Conservation (phyloP, 129 eudicot species). For the Flaveria trinervia region DNA sequence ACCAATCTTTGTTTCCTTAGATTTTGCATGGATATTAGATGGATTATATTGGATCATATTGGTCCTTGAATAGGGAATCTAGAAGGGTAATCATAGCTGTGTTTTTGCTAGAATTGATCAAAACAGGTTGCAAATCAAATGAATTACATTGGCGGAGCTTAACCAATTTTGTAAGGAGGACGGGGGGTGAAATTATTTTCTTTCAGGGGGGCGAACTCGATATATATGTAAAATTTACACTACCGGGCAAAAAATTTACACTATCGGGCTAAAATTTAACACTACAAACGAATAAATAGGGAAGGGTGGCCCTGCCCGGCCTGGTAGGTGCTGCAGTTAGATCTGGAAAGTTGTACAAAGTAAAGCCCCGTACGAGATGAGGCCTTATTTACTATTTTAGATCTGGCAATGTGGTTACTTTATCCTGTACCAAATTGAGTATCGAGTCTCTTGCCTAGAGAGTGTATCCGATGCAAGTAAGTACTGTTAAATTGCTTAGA, state of each 20-base stretch:
- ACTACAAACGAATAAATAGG: no score
- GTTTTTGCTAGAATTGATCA: not conserved
- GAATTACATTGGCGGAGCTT: no score
- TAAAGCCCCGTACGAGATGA: not conserved
- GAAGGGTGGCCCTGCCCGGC: conserved; percentile 2
- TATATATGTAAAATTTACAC: no score
- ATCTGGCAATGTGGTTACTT: not conserved
- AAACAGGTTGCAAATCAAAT: no score
- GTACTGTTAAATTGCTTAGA: not conserved
- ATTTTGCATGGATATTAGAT: not conserved
- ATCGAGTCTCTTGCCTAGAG: not conserved
- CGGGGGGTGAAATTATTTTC: no score
- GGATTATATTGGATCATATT: no score
- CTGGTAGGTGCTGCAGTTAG: not conserved
- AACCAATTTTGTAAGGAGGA: no score
- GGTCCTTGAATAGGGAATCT: not conserved
- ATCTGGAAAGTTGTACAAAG: conserved; percentile 17
- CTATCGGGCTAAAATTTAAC: no score
- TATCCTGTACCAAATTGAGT: not conserved
- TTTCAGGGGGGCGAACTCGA: no score
- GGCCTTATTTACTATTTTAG: not conserved
- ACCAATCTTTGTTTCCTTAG: not conserved
- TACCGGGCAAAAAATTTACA: no score
- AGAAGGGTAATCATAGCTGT: not conserved
- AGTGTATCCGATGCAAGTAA: not conserved